Base-by-base conservation (phyloP, 2,329 filamentous ascomycete genomes). In the Aspergillus tanneri region DNA sequence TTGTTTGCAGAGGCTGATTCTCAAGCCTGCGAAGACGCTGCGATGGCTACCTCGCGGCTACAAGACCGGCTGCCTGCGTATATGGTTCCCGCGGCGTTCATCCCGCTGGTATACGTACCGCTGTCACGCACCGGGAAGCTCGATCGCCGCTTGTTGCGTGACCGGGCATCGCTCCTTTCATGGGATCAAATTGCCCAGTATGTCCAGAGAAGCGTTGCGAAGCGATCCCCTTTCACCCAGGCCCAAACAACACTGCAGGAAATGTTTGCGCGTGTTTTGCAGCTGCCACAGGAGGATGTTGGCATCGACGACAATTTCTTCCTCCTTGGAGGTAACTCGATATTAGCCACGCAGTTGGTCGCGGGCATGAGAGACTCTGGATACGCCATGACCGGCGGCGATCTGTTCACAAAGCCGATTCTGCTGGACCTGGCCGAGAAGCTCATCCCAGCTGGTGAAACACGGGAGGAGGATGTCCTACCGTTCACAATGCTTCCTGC, bases 301-400 rank as follows among this genome's bases (percentile, higher is more conserved):
- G 43, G 53, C 4, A 25, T 52, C 3, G 50, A 61, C n/a, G 54
- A 61, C 19, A 57, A 55, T 27, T 66, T 66, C 48, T 62, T 66
- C 43, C 49, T 48, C 8, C 40, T 60, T 21, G 63, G 63, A 18
- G 63, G 63, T 5, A 59, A 65, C 24, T 64, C 61, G 3, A 49
- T 66, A 22, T 55, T 49, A 8, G 58, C 55, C 12, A 56, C 57
- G 48, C 18, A 40, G 21, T 14, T 52, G 24, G 49, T 32, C 5
- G n/a, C 19, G 2, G 9, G 6, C 3, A 35, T 40, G 3, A 9
- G 28, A 3, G 10, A 36, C 9, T 11, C 3, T 10, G 47, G 47
- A 19, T 12, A 40, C 21, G 4, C 9, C 2, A 19, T 50, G 5
- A 27, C 42, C 9, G 41, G 40, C n/a, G 37, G 4, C 7, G 37